Evolutionary conservation across 495 filamentous ascomycete genomes (phyloP), one percentile per base, ranked within the genome.

Genomic region (Aspergillus wentii): DNA sequence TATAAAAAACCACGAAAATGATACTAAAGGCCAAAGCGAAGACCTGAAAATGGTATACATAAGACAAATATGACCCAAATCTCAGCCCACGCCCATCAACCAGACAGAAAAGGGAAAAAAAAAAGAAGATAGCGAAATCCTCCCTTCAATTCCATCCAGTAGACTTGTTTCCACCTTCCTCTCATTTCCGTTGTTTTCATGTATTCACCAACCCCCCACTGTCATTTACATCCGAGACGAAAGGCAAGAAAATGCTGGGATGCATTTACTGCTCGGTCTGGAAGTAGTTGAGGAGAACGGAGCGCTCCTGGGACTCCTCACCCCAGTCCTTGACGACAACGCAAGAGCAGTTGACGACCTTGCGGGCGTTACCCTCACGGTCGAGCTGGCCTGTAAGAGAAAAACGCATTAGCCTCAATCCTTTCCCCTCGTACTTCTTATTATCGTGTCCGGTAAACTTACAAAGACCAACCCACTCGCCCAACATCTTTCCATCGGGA

Each of bases 261-360:
- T 26, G 39, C 49, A 56, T 64, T 55, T 83, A 83, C 65, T 82
- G 78, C 73, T 82, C 79, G 59, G 88, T 95, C 74, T 92, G 84
- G 88, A 97, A 96, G 85, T 97, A 97, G 80, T 96, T 92, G 58
- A 97, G 87, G 66, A 97, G 85, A 68, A 97, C 86, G 56, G 85
- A 84, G 56, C 92, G 87, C 79, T 97, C 92, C 70, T 94, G 88
- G 52, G 85, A 91, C 77, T 96, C 92, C 79, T 96, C 91, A 78
- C 92, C 92, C 92, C 92, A 98, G 65, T 98, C 89, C 75, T 87
- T 85, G 48, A 98, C 92, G 37, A 97, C 92, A 56, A 96, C 92
- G 76, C 92, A 96, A 57, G 91, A 96, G 86, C 92, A 98, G 82
- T 98, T 98, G 69, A 98, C 92, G 49, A 98, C 94, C 80, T 98